Evolutionary conservation across 164 flowering plant genomes (phyloP).

Genomic region (Aristolochia contorta): DNA sequence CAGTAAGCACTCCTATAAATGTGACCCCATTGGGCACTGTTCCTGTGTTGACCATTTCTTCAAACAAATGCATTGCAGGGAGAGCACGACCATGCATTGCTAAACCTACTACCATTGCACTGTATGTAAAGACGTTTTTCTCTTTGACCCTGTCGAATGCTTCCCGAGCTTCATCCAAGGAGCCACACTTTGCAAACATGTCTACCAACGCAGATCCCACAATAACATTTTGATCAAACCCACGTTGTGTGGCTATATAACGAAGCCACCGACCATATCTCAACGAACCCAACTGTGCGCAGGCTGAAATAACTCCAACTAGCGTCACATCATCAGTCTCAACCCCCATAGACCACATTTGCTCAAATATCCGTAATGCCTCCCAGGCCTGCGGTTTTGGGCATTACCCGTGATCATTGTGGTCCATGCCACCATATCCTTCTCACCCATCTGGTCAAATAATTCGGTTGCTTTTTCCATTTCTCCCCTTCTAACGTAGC

Average conservation of each 20-base stretch:
- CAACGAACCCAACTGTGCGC: slow-evolving; percentile 21
- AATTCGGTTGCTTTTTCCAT: slow-evolving; percentile 17
- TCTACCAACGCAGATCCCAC: slow-evolving; percentile 23
- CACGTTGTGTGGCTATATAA: slow-evolving; percentile 8
- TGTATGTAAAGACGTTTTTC: slow-evolving; percentile 17
- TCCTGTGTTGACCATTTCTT: slow-evolving; percentile 13
- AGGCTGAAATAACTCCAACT: slow-evolving; percentile 22
- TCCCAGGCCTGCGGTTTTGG: slow-evolving; percentile 22
- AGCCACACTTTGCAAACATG: slow-evolving; percentile 26
- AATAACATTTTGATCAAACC: slow-evolving; percentile 14
- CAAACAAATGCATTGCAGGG: slow-evolving; percentile 15
- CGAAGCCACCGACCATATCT: slow-evolving; percentile 12
- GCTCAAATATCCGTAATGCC: slow-evolving; percentile 18
- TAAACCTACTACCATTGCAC: slow-evolving; percentile 19
- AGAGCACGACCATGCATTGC: slow-evolving; percentile 22
- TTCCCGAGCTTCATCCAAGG: slow-evolving; percentile 14
- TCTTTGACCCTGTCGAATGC: slow-evolving; percentile 15
- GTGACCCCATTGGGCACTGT: slow-evolving; percentile 19
- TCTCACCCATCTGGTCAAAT: slow-evolving; percentile 13
- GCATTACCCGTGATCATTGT: slow-evolving; percentile 20
- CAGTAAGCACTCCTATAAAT: slow-evolving; percentile 22
- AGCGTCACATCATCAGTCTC: slow-evolving; percentile 18
- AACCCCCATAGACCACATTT: slow-evolving; percentile 14
- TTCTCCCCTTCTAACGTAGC: slow-evolving; percentile 17
- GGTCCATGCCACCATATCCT: slow-evolving; percentile 29